phyloP scores from a whole-genome alignment of 2,329 filamentous ascomycete species.

The Clathrospora elynae region DNA sequence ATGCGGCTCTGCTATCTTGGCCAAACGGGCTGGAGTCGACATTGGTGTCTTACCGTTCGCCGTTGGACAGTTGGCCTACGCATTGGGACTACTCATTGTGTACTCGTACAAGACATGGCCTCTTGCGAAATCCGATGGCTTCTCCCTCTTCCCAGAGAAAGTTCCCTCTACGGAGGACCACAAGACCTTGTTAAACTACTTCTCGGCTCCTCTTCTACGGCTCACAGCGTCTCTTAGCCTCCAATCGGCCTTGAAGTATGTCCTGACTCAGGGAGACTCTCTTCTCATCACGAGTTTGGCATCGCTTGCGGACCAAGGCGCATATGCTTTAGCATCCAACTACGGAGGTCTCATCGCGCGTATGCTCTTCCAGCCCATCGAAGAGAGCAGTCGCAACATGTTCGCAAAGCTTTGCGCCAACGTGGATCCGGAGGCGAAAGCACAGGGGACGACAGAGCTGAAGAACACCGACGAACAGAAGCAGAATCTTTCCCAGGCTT shows the following conservation, averaged over 20 bases:
- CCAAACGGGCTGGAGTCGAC: conserved; percentile 57
- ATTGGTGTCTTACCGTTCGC: conserved; percentile 87
- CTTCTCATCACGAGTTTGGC: conserved; percentile 82
- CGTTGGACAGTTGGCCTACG: conserved; percentile 80
- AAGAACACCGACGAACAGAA: conserved; percentile 22
- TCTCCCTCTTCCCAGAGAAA: conserved; percentile 67
- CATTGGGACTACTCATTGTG: conserved; percentile 67
- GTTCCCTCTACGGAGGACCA: conserved; percentile 47
- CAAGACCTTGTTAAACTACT: conserved; percentile 45
- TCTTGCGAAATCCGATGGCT: conserved; percentile 63
- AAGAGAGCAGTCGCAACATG: conserved; percentile 88
- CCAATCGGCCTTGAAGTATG: conserved; percentile 87
- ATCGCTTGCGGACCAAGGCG: conserved; percentile 79
- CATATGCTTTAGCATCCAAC: conserved; percentile 92
- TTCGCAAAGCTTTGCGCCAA: conserved; percentile 78
- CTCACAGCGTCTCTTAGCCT: conserved; percentile 82
- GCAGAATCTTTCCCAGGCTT: conserved; percentile 47
- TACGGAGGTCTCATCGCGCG: conserved; percentile 86
- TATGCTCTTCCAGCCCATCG: conserved; percentile 90
- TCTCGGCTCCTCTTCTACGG: conserved; percentile 71
- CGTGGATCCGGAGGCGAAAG: conserved; percentile 16
- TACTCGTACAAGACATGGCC: conserved; percentile 68
- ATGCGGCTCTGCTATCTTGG: conserved; percentile 71
- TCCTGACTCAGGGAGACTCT: conserved; percentile 93
- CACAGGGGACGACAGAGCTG: conserved; percentile 1